phyloP scores from a whole-genome alignment of 2,329 filamentous ascomycete genomes.

The Fusarium tupiense region DNA sequence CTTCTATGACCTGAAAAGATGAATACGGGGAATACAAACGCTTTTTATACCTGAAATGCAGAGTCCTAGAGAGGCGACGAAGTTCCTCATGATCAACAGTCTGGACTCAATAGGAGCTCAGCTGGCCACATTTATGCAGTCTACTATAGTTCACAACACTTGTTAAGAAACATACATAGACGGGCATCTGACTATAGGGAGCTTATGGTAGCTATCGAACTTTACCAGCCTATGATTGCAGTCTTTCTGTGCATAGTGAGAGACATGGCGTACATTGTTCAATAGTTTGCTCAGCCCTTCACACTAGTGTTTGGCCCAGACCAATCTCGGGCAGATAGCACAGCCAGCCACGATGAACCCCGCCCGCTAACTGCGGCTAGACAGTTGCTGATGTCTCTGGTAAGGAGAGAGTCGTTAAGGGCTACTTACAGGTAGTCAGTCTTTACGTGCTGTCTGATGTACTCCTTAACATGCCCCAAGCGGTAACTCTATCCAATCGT shows the following conservation, averaged over 20 bases:
- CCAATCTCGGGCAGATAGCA: background rate
- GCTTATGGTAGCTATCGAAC: background rate
- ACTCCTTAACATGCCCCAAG: background rate
- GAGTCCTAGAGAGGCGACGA: too few species aligned
- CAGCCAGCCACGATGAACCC: background rate
- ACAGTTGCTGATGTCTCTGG: too few species aligned
- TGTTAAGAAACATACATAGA: background rate
- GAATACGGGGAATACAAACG: accelerated
- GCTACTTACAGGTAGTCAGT: too few species aligned
- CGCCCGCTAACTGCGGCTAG: background rate
- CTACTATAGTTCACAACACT: background rate
- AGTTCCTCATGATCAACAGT: background rate
- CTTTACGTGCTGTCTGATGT: background rate
- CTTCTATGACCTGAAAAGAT: accelerated
- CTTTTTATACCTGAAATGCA: background rate
- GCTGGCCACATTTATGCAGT: background rate
- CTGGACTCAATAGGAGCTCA: background rate
- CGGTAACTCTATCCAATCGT: too few species aligned
- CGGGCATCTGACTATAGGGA: background rate
- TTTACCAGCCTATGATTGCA: background rate
- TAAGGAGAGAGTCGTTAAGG: accelerated
- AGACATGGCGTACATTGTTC: background rate
- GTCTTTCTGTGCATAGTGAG: background rate
- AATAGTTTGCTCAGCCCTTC: background rate
- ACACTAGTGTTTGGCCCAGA: background rate